Conservation (phyloP, 441 rosid genomes). For the Mallotus japonicus region DNA sequence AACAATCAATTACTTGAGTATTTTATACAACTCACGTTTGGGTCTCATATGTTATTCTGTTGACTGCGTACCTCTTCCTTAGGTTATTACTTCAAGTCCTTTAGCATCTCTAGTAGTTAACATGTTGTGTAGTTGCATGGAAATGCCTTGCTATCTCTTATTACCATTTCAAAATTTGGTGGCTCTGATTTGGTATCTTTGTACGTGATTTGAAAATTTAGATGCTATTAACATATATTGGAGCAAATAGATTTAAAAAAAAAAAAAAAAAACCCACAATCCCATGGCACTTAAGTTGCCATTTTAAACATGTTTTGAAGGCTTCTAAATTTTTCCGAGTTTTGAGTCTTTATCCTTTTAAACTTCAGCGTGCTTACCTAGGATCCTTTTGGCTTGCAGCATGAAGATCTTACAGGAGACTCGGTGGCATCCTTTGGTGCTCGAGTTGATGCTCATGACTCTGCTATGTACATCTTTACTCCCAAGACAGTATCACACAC, state of each 20-base stretch:
- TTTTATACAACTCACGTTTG: neutral
- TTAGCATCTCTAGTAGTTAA: neutral
- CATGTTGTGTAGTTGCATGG: neutral
- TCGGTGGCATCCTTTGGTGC: slow-evolving; percentile 61
- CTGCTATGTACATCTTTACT: slow-evolving; percentile 64
- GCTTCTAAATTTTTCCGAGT: neutral
- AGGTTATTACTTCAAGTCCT: neutral
- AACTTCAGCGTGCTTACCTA: neutral
- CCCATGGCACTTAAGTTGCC: neutral
- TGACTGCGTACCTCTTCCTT: neutral
- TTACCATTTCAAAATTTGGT: neutral
- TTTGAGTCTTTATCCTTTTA: too few relatives aligned
- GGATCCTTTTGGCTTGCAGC: slow-evolving; percentile 36
- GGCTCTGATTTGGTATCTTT: neutral
- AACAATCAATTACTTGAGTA: too few relatives aligned
- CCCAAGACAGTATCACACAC: slow-evolving; percentile 23
- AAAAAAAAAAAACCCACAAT: too few relatives aligned
- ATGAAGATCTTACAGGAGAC: slow-evolving; percentile 41
- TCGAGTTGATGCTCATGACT: slow-evolving; percentile 63
- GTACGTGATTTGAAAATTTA: neutral
- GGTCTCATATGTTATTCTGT: neutral
- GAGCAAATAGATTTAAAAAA: neutral
- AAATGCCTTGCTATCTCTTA: neutral
- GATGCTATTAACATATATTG: neutral
- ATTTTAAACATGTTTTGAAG: neutral